These are phyloP conservation scores for Endotrypanum monterogeii DNA, from an alignment of 208 protist species.

Conservation along the genomic window DNA sequence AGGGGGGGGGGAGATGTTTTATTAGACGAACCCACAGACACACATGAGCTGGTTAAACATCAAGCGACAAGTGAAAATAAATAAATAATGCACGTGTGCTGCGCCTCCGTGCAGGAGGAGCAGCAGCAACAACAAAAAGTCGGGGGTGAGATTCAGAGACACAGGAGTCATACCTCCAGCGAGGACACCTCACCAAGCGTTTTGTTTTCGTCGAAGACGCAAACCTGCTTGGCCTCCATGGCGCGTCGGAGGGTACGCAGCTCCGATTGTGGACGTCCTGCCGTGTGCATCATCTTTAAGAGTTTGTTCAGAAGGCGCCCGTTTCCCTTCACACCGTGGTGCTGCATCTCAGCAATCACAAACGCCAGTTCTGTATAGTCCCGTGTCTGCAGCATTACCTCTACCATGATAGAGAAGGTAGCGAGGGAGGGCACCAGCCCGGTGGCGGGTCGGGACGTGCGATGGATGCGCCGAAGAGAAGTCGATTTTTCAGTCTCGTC, in stretches of 20 bases:
- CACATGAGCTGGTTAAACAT: background rate
- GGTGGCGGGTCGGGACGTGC: conserved; percentile 1
- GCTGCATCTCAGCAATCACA: conserved; percentile 64
- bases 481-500: background rate
- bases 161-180: background rate
- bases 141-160: background rate
- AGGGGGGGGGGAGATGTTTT: background rate
- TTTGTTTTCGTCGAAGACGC: conserved; percentile 31
- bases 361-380: conserved; percentile 51
- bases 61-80: background rate
- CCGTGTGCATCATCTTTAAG: conserved; percentile 27
- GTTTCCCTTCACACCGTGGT: conserved; percentile 54
- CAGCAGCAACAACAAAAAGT: no score
- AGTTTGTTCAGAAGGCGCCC: conserved; percentile 60
- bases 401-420: conserved; percentile 73
- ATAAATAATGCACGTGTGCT: background rate
- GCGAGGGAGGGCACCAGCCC: conserved; percentile 37
- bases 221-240: conserved; percentile 33
- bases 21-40: background rate
- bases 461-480: background rate
- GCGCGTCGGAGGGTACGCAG: conserved; percentile 11
- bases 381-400: conserved; percentile 40
- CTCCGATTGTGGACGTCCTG: conserved; percentile 1
- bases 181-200: background rate
- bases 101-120: background rate